Conservation (phyloP, 352 stramenopile species). For the Phytopythium kandeliae region DNA sequence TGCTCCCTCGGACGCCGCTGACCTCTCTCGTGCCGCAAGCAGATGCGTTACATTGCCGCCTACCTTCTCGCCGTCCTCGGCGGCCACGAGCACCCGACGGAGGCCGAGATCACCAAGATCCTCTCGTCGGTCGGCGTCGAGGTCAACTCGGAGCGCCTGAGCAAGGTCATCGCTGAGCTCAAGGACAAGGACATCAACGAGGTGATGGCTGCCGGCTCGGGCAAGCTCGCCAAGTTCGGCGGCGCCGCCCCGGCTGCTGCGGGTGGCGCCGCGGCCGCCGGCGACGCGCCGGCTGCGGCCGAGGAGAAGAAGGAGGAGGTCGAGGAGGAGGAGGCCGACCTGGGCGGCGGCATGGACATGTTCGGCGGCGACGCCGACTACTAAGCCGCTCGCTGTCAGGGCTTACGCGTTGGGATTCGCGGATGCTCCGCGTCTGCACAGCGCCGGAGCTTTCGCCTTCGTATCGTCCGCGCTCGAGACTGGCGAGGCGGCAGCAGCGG, state of each 20-base stretch:
- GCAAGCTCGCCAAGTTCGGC: conserved; percentile 83
- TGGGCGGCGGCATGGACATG: conserved; percentile 86
- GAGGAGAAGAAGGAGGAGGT: conserved; percentile 78
- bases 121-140: conserved; percentile 89
- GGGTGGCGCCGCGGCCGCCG: conserved; percentile 41
- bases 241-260: conserved; percentile 47
- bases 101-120: conserved; percentile 90
- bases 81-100: conserved; percentile 86
- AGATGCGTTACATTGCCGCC: conserved; percentile 97
- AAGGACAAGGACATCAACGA: conserved; percentile 81
- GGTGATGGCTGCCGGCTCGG: conserved; percentile 73
- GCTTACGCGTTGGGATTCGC: background rate
- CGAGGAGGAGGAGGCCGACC: conserved; percentile 82
- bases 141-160: conserved; percentile 64
- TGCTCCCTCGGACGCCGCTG: background rate
- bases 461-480: background rate
- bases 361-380: conserved; percentile 86
- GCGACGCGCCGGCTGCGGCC: conserved; percentile 35
- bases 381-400: conserved; percentile 36
- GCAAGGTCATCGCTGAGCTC: conserved; percentile 73
- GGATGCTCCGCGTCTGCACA: background rate
- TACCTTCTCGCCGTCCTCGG: conserved; percentile 95
- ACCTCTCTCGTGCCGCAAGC: background rate
- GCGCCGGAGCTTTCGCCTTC: background rate
- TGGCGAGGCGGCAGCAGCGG: background rate